phyloP scores from a whole-genome alignment of 768 basidiomycete species.

The Naganishia friedmannii region DNA sequence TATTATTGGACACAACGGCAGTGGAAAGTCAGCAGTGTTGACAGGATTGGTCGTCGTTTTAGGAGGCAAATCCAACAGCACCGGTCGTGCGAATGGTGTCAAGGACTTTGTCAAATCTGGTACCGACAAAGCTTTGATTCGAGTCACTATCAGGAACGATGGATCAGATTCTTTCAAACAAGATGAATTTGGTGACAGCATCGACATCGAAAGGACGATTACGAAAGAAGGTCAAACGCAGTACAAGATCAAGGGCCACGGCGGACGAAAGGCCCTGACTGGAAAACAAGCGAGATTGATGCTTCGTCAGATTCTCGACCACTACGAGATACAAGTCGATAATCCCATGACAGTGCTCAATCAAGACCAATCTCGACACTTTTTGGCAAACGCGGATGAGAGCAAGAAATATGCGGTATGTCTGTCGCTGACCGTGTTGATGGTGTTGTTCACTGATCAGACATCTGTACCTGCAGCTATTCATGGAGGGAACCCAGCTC shows the following conservation, averaged over 20 bases:
- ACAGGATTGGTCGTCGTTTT: conserved; percentile 89
- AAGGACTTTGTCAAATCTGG: conserved; percentile 84
- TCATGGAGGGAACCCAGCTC: conserved; percentile 88
- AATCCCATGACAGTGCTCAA: conserved; percentile 75
- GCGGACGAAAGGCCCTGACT: conserved; percentile 65
- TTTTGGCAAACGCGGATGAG: conserved; percentile 76
- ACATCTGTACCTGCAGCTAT: conserved; percentile 62
- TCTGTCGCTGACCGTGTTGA: background rate
- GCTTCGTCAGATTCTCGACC: conserved; percentile 69
- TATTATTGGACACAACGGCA: conserved; percentile 93
- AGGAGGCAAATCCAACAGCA: conserved; percentile 86
- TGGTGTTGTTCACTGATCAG: background rate
- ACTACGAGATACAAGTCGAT: conserved; percentile 81
- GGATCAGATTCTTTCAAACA: conserved; percentile 85
- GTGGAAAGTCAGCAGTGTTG: conserved; percentile 93
- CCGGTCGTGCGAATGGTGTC: conserved; percentile 80
- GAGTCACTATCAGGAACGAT: conserved; percentile 78
- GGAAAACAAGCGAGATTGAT: conserved; percentile 79
- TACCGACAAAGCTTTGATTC: conserved; percentile 72
- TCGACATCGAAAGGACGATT: conserved; percentile 77
- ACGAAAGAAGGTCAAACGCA: conserved; percentile 57
- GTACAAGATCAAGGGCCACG: conserved; percentile 48
- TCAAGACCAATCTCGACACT: conserved; percentile 70
- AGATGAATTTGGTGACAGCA: conserved; percentile 78
- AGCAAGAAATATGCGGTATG: conserved; percentile 83